Conservation (phyloP, 2,329 filamentous ascomycete species). For the Talaromyces funiculosus region DNA sequence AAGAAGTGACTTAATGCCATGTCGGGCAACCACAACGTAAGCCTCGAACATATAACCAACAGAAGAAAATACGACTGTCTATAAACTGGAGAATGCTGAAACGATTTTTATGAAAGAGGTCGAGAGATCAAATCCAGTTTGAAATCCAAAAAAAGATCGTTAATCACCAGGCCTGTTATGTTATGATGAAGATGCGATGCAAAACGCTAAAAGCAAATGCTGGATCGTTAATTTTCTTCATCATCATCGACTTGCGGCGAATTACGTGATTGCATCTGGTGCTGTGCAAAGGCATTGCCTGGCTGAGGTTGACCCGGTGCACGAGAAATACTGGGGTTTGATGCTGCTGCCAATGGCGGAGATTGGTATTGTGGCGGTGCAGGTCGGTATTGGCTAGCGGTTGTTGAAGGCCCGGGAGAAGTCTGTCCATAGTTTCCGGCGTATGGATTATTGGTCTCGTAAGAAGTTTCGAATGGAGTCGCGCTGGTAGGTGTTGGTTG, state of each 20-base stretch:
- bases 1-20: background rate
- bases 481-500: background rate
- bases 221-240: background rate
- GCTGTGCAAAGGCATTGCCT: conserved; percentile 22
- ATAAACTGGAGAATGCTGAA: background rate
- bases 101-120: background rate
- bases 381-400: conserved; percentile 5
- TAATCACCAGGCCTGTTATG: background rate
- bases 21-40: background rate
- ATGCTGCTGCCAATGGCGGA: background rate
- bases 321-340: background rate
- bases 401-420: background rate
- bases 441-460: conserved; percentile 11
- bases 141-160: background rate
- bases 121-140: conserved; percentile 5
- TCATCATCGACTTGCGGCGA: conserved; percentile 6
- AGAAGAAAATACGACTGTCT: background rate
- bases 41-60: background rate
- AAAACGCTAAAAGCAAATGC: background rate
- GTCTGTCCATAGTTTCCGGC: background rate
- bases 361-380: conserved; percentile 12
- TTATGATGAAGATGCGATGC: background rate
- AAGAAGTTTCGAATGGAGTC: background rate
- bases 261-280: conserved; percentile 10
- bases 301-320: background rate